A percentile compares a stretch with the other conserved stretches of the same genome.
Conservation (phyloP, 768 basidiomycete genomes). For the Strobilomyces echinocephalus region DNA sequence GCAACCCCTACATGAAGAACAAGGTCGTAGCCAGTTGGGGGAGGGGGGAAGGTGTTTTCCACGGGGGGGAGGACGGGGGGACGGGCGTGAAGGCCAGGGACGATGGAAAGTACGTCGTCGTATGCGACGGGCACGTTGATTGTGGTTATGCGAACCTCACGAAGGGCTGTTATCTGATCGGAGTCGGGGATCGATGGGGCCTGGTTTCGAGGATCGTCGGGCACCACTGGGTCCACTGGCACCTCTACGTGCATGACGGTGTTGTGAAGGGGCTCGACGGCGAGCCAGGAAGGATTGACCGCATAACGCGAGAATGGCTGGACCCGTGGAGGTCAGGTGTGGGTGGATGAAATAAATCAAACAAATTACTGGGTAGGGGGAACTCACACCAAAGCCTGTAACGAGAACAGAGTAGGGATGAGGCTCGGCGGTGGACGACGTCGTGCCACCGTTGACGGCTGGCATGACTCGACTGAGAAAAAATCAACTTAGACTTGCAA, state of each 20-base stretch:
- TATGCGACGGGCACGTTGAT: slow-evolving; percentile 58
- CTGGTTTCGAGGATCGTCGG: slow-evolving; percentile 14
- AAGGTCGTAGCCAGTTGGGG: slow-evolving; percentile 56
- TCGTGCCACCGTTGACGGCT: slow-evolving; percentile 19
- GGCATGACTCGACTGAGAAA: slow-evolving; percentile 25
- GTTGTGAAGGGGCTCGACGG: slow-evolving; percentile 60
- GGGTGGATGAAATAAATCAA: slow-evolving; percentile 19
- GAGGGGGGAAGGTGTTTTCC: slow-evolving; percentile 35
- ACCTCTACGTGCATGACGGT: slow-evolving; percentile 41
- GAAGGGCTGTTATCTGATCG: slow-evolving; percentile 17
- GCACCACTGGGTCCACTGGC: slow-evolving; percentile 18
- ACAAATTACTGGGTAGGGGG: slow-evolving; percentile 18
- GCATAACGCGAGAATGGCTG: slow-evolving; percentile 54
- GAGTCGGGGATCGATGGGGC: not conserved
- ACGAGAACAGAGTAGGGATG: slow-evolving; percentile 43
- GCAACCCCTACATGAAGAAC: slow-evolving; percentile 70
- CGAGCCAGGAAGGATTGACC: slow-evolving; percentile 70
- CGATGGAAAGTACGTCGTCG: slow-evolving; percentile 47
- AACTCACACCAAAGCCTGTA: slow-evolving; percentile 53
- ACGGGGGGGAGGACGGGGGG: slow-evolving; percentile 48
- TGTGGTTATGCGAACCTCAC: slow-evolving; percentile 55
- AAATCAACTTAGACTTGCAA: too few relatives aligned
- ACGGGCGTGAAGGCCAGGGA: slow-evolving; percentile 56
- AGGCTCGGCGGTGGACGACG: slow-evolving; percentile 20
- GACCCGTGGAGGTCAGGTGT: slow-evolving; percentile 19